These are phyloP conservation scores for Blumeriella jaapii DNA, from an alignment of 2,329 filamentous ascomycete genomes.

Conservation along the genomic window DNA sequence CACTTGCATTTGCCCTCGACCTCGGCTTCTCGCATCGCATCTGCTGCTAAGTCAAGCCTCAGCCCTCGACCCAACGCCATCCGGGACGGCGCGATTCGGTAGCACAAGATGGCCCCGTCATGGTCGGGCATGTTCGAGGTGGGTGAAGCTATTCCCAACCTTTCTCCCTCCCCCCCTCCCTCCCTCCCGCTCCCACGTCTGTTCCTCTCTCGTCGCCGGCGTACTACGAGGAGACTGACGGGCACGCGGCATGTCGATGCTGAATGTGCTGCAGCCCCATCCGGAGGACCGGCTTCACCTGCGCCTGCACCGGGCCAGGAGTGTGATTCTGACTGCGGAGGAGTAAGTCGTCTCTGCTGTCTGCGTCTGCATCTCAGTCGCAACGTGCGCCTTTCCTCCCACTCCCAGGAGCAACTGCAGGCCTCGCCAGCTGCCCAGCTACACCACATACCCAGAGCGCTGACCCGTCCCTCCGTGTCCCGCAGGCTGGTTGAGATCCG, in stretches of 20 bases:
- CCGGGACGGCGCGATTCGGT: too few species aligned
- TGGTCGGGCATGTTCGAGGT: constrained; percentile 21
- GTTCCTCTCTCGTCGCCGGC: neutral
- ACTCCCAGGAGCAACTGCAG: neutral
- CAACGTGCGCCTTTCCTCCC: neutral
- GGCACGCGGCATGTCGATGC: constrained; percentile 3
- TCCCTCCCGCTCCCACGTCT: neutral
- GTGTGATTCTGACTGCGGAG: constrained; percentile 66
- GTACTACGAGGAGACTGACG: neutral
- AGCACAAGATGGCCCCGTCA: neutral
- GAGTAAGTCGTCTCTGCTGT: constrained; percentile 35
- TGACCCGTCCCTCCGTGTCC: neutral
- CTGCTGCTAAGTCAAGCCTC: too few species aligned
- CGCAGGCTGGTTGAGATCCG: constrained; percentile 76
- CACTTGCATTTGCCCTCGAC: too few species aligned
- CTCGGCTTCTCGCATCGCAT: too few species aligned
- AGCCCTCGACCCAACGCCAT: too few species aligned
- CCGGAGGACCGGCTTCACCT: constrained; percentile 66
- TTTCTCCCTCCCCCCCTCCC: neutral
- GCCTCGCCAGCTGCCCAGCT: neutral
- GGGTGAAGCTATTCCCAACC: constrained; percentile 1
- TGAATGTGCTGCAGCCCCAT: constrained; percentile 38
- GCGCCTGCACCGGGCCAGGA: constrained; percentile 72
- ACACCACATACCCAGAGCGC: neutral
- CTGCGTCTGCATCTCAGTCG: neutral